Conservation (phyloP, 148 eudicot species). For the Cornus controversa region DNA sequence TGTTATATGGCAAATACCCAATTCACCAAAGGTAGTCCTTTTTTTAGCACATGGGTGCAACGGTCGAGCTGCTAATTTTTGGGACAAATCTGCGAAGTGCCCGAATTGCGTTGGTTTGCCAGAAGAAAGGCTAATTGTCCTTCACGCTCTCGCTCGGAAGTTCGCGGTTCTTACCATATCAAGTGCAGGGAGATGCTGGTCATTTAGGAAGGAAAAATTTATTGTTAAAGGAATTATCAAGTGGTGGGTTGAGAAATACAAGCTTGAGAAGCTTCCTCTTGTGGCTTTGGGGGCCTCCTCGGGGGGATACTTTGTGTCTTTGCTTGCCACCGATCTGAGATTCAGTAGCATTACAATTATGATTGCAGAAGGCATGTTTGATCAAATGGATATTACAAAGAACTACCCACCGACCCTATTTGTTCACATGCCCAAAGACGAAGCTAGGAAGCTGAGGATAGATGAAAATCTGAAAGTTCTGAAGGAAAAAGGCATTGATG, state of each 20-base stretch:
- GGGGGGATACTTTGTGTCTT: slow-evolving; percentile 87
- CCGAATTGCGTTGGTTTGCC: slow-evolving; percentile 80
- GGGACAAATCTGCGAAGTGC: slow-evolving; percentile 62
- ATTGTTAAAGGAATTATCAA: slow-evolving; percentile 40
- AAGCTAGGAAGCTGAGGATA: slow-evolving; percentile 40
- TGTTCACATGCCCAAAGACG: slow-evolving; percentile 96
- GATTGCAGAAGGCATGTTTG: slow-evolving; percentile 80
- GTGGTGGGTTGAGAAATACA: slow-evolving; percentile 63
- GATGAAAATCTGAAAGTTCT: slow-evolving; percentile 39
- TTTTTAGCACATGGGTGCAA: slow-evolving; percentile 92
- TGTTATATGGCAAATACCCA: slow-evolving; percentile 82
- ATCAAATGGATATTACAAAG: slow-evolving; percentile 49
- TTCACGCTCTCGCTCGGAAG: slow-evolving; percentile 59
- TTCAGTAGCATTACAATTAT: slow-evolving; percentile 66
- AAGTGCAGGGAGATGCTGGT: slow-evolving; percentile 72
- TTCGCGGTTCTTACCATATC: slow-evolving; percentile 72
- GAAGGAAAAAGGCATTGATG: slow-evolving; percentile 53
- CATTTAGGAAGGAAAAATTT: slow-evolving; percentile 50
- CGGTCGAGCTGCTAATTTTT: slow-evolving; percentile 69
- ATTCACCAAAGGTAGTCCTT: slow-evolving; percentile 61
- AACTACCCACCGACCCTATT: slow-evolving; percentile 86
- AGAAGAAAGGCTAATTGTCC: slow-evolving; percentile 73
- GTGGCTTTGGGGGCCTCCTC: slow-evolving; percentile 96
- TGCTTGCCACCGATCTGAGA: slow-evolving; percentile 61
- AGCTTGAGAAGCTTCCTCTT: slow-evolving; percentile 61